Evolutionary conservation across 768 basidiomycete species (phyloP).

Genomic region (Kwoniella sp.): DNA sequence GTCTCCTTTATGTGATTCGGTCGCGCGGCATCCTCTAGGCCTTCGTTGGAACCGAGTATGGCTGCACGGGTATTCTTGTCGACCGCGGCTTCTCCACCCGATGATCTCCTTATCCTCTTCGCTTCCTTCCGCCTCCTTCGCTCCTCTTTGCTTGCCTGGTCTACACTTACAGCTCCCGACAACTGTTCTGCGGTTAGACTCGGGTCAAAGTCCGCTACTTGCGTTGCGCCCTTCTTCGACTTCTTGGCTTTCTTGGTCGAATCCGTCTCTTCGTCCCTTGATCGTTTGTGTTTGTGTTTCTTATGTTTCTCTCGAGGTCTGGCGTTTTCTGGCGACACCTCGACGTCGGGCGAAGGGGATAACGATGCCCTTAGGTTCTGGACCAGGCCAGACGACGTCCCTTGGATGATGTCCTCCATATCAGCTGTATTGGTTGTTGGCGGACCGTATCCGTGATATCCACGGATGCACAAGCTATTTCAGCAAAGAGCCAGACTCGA

Average conservation of each 20-base stretch:
- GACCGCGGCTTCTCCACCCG: neutral
- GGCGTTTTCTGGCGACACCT: neutral
- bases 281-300: conserved; percentile 8
- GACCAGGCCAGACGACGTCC: neutral
- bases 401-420: conserved; percentile 10
- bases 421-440: too few relatives aligned
- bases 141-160: neutral
- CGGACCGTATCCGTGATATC: too few relatives aligned
- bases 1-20: neutral
- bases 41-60: neutral
- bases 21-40: neutral
- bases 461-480: too few relatives aligned
- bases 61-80: neutral
- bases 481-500: too few relatives aligned
- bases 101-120: neutral
- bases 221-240: conserved; percentile 2
- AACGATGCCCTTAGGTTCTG: neutral
- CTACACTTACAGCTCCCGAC: neutral
- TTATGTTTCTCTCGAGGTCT: neutral
- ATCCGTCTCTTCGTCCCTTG: conserved; percentile 11
- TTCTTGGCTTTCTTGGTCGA: conserved; percentile 8
- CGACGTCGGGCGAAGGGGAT: neutral
- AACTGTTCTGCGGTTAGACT: neutral
- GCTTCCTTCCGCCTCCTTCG: neutral
- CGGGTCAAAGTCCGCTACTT: neutral